A percentile compares a stretch with the other conserved stretches of the same genome.
Conservation (phyloP, 2,329 filamentous ascomycete genomes). For the Phyllosticta citribraziliensis region DNA sequence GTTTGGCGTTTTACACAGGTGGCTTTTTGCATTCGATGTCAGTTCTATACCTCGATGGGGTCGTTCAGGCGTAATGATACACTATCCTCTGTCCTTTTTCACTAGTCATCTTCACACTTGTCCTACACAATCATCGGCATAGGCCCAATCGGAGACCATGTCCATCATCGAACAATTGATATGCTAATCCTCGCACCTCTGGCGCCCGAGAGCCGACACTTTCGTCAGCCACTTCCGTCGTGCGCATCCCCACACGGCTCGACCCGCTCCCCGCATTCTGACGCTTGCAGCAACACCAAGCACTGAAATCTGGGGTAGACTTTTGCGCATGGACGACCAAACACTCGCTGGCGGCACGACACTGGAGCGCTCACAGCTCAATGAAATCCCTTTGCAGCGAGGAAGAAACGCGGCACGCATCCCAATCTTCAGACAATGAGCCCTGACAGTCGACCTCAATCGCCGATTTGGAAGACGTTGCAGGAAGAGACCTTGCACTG, state of each 20-base stretch:
- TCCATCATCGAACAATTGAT: not conserved
- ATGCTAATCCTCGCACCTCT: not conserved
- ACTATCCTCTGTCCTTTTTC: not conserved
- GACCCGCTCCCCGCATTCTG: not conserved
- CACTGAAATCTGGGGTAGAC: not conserved
- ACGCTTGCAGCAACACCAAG: not conserved
- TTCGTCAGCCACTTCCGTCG: not conserved
- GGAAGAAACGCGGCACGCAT: too few relatives aligned
- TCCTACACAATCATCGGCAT: too few relatives aligned
- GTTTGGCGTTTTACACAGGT: not conserved
- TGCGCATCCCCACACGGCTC: not conserved
- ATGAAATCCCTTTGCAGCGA: too few relatives aligned
- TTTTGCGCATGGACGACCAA: not conserved
- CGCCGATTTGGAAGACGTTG: too few relatives aligned
- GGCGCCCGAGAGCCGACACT: not conserved
- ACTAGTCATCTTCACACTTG: too few relatives aligned
- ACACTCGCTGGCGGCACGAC: not conserved
- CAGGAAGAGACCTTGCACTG: too few relatives aligned
- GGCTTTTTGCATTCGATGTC: not conserved
- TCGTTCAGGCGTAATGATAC: not conserved
- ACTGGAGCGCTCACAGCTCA: too few relatives aligned
- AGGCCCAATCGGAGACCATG: too few relatives aligned
- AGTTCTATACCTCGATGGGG: not conserved
- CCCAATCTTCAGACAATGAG: too few relatives aligned
- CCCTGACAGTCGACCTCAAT: too few relatives aligned